These are phyloP conservation scores for Kwoniella europaea DNA, from an alignment of 768 basidiomycete genomes.

Conservation along the genomic window DNA sequence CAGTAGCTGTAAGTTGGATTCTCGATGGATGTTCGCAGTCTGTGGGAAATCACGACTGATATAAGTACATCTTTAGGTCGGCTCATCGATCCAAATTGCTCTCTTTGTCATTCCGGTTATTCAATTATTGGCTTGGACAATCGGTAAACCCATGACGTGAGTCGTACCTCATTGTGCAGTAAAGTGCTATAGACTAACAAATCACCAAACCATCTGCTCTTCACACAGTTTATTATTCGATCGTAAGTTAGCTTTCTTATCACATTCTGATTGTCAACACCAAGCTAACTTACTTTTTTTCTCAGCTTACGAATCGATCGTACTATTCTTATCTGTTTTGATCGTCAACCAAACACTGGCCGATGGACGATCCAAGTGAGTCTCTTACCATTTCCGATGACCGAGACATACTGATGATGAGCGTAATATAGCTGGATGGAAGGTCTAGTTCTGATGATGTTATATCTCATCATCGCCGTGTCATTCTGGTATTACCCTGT, in stretches of 20 bases:
- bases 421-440: slow-evolving; percentile 74
- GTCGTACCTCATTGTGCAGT: background rate
- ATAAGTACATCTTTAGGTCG: slow-evolving; percentile 69
- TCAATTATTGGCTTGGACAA: slow-evolving; percentile 75
- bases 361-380: slow-evolving; percentile 64
- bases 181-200: background rate
- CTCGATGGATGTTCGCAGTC: background rate
- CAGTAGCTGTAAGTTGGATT: slow-evolving; percentile 80
- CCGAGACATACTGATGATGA: background rate
- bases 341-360: slow-evolving; percentile 81
- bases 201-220: slow-evolving; percentile 47
- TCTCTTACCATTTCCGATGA: background rate
- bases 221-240: slow-evolving; percentile 74
- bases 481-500: slow-evolving; percentile 58
- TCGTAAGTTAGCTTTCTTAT: slow-evolving; percentile 51
- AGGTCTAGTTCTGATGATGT: slow-evolving; percentile 74
- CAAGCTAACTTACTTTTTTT: background rate
- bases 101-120: slow-evolving; percentile 63
- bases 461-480: slow-evolving; percentile 74
- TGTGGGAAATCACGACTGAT: background rate
- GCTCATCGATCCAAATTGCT: slow-evolving; percentile 72
- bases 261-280: background rate
- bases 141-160: slow-evolving; percentile 66
- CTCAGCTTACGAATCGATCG: slow-evolving; percentile 74
- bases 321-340: slow-evolving; percentile 63